Conservation (phyloP, 129 eudicot genomes). For the Solidago caesia region DNA sequence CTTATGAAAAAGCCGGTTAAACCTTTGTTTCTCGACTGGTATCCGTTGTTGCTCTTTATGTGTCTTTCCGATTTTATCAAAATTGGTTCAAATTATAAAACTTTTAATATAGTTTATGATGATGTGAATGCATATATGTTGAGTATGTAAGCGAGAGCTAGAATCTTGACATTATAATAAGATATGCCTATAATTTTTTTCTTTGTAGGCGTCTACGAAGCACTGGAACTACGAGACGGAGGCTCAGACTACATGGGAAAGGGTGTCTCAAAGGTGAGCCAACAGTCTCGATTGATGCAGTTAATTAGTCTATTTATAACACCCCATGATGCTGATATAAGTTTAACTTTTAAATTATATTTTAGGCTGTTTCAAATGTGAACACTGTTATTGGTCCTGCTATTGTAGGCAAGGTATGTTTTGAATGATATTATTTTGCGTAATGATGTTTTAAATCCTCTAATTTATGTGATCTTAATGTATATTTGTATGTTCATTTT, state of each 20-base stretch:
- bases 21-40: background rate
- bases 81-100: background rate
- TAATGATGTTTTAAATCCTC: background rate
- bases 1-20: slow-evolving; percentile 6
- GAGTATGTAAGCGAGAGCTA: background rate
- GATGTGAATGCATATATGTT: background rate
- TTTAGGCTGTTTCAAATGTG: slow-evolving; percentile 80
- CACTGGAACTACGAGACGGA: slow-evolving; percentile 94
- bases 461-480: background rate
- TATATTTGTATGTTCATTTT: background rate
- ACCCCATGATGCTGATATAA: slow-evolving; percentile 6
- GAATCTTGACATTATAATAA: background rate
- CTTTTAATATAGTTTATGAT: background rate
- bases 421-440: too few species aligned
- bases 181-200: background rate
- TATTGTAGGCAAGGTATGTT: slow-evolving; percentile 85
- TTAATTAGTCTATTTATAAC: background rate
- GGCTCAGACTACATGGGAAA: slow-evolving; percentile 95
- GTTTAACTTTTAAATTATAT: slow-evolving; percentile 16
- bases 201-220: slow-evolving; percentile 78
- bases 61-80: background rate
- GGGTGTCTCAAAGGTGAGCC: slow-evolving; percentile 85
- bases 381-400: slow-evolving; percentile 85
- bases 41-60: background rate
- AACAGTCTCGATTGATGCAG: background rate